Conservation (phyloP, 352 stramenopile species). For the Globisporangium apiculatum region DNA sequence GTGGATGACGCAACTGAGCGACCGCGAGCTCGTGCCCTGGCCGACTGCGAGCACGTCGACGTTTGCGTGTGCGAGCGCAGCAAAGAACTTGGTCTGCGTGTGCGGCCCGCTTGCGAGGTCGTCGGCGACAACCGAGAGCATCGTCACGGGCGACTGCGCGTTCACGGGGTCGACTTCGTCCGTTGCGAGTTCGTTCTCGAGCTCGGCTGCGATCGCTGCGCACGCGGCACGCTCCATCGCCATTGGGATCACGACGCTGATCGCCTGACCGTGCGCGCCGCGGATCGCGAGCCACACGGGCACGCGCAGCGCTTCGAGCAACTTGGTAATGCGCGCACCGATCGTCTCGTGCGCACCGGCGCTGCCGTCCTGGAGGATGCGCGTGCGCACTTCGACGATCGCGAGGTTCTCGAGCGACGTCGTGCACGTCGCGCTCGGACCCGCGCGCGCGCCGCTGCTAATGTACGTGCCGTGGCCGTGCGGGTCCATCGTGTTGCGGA, state of each 20-base stretch:
- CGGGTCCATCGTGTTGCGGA: constrained; percentile 80
- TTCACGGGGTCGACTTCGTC: constrained; percentile 72
- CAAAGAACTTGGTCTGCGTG: constrained; percentile 75
- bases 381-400: constrained; percentile 74
- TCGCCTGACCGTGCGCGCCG: constrained; percentile 72
- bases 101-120: constrained; percentile 66
- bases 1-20: constrained; percentile 68
- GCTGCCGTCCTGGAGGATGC: constrained; percentile 66
- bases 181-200: constrained; percentile 51
- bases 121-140: constrained; percentile 79
- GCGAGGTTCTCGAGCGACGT: constrained; percentile 78
- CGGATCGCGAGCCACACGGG: constrained; percentile 78
- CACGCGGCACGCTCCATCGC: constrained; percentile 24
- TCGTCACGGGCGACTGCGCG: constrained; percentile 62
- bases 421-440: constrained; percentile 65
- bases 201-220: constrained; percentile 41
- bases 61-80: constrained; percentile 54
- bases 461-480: constrained; percentile 79
- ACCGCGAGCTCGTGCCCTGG: constrained; percentile 74
- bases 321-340: constrained; percentile 63
- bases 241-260: constrained; percentile 65
- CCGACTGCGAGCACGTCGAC: constrained; percentile 69
- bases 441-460: constrained; percentile 44
- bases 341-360: constrained; percentile 57
- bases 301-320: constrained; percentile 53